Base-by-base conservation (phyloP, 345 rosid genomes). In the Trapa incisa region DNA sequence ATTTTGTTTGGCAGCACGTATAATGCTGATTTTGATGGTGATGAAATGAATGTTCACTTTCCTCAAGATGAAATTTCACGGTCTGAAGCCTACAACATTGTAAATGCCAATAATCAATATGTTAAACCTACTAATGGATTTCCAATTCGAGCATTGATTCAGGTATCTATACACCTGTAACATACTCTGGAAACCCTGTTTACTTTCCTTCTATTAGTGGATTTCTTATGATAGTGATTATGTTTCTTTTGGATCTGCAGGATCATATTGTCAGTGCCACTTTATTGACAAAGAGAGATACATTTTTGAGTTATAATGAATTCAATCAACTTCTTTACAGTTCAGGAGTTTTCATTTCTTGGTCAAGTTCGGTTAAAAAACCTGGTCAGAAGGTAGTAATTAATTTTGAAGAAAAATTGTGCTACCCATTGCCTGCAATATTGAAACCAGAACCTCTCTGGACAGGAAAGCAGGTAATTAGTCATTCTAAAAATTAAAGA, bases 31-130 rank as follows among this genome's bases (percentile, higher is more conserved):
- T 94, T 94, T 86, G 99, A 94, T 74, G 99, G 99, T 66, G 99
- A 94, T 84, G 99, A 94, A 82, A 94, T 94, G 94, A 94, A 94
- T 82, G 99, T 94, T 72, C 99, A 94, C 83, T 94, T 94, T 65
- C 97, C 99, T 61, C 99, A 94, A 94, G 99, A 94, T 85, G 96
- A 94, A 76, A 82, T 94, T 72, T 91, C 97, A 75, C 97, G 99
- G 64, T 89, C 99, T 57, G 99, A 94, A 83, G 99, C 85, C 17
- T 94, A 91, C 82, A 91, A 94, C 82, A 87, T 94, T 74, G 99
- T 91, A 42, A 91, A 94, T 82, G 99, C 99, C 69, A 94, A 94
- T 76, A 86, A 94, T 69, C 99, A 94, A 75, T 94, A 89, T 79
- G 88, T 86, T 75, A 85, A 86, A 75, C 99, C 99, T 70, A 87